Evolutionary conservation across 306 rosid species (phyloP).

Genomic region (Senna tora): DNA sequence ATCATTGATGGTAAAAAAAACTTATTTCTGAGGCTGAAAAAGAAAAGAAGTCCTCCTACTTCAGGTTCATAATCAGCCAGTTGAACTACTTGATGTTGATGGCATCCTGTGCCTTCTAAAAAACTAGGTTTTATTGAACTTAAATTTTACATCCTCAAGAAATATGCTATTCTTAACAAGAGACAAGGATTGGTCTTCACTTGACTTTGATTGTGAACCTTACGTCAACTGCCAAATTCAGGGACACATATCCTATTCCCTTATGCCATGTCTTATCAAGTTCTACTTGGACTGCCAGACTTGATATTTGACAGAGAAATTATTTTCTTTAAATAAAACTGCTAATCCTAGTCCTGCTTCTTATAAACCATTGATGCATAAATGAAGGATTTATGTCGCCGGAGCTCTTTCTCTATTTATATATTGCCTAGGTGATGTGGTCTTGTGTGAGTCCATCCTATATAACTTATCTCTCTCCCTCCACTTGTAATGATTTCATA

Average conservation of each 20-base stretch:
- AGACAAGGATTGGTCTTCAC: conserved; percentile 1
- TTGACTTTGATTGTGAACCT: conserved; percentile 6
- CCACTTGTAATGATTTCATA: background rate
- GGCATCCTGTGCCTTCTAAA: background rate
- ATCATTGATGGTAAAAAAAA: no score
- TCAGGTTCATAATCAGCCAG: background rate
- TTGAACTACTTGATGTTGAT: background rate
- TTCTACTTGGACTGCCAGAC: conserved; percentile 12
- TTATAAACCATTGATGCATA: background rate
- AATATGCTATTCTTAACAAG: conserved; percentile 13
- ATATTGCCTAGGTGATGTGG: background rate
- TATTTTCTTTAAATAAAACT: conserved; percentile 8
- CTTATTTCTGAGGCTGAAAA: background rate
- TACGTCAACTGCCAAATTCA: background rate
- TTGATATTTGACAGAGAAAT: conserved; percentile 22
- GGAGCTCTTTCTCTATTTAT: background rate
- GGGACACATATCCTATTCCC: conserved; percentile 15
- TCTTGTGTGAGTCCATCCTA: background rate
- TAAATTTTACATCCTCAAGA: conserved; percentile 15
- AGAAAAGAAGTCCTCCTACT: background rate
- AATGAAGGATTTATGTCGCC: background rate
- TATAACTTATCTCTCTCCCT: background rate
- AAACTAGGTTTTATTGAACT: conserved; percentile 5
- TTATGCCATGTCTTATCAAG: background rate
- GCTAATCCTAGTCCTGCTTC: background rate